Base-by-base conservation (phyloP, 179 eudicot genomes). In the Corrigiola litoralis region DNA sequence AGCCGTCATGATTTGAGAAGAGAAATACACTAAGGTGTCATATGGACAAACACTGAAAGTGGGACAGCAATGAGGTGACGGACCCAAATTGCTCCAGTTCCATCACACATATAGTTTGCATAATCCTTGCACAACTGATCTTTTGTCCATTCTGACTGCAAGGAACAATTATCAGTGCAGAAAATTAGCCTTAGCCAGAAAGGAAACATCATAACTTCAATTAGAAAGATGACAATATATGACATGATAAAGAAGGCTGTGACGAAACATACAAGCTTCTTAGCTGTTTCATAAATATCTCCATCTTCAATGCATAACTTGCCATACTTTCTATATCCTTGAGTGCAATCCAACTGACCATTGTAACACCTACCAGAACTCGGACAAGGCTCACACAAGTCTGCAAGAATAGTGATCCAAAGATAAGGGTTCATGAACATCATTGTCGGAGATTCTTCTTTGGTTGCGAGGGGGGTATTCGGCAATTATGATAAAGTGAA, bases 351-450 rank as follows among this genome's bases (percentile, higher is more conserved):
- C 79, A 92, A 73, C 71, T 84, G 79, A 56, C 98, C 98, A 37
- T 82, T 76, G 41, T 65, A 65, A 72, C 98, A 92, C 61, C 66
- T 75, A 47, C 95, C 98, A 81, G 87, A 65, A 59, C 71, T 75
- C 46, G 98, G 98, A 76, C 98, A 92, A 77, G 89, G 95, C 65
- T 84, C 87, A 65, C 98, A 92, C 31, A 75, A 56, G 72, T 84
- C 98, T 92, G 80, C 61, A 80, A 69, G 17, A 51, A 65, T 18
- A 57, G 20, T 42, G 58, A 51, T 46, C 17, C 13, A 18, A 51
- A 37, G 42, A 63, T 51, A 44, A 60, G 10, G 23, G 21, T 59
- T 6, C n/a, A 24, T 28, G 49, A 58, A 37, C 21, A 28, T 6
- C 55, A 23, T 24, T 44, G 28, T 23, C 44, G 6, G 10, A 11